A percentile compares a stretch with the other conserved stretches of the same genome.
These are phyloP conservation scores for Paragyromitra xinjiangensis DNA, from an alignment of 495 filamentous ascomycete genomes.

Conservation along the genomic window DNA sequence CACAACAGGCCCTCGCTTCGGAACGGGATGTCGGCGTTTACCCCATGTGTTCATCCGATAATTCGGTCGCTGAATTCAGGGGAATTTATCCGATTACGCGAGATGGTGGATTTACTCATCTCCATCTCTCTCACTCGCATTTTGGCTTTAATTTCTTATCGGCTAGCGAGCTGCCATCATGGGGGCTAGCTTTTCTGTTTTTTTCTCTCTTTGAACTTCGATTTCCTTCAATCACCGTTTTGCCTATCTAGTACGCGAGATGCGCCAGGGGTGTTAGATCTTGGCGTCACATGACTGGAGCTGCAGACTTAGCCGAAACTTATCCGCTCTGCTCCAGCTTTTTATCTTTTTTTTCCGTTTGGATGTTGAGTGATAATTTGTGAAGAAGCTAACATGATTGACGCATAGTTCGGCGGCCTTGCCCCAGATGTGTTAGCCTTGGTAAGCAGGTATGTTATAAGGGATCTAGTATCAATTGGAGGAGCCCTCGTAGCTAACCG, in stretches of 20 bases:
- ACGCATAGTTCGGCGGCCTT: slow-evolving; percentile 68
- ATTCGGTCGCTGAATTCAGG: slow-evolving; percentile 34
- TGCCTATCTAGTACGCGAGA: slow-evolving; percentile 38
- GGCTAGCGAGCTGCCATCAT: slow-evolving; percentile 33
- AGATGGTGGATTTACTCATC: slow-evolving; percentile 44
- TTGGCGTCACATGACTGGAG: slow-evolving; percentile 52
- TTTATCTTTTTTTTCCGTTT: slow-evolving; percentile 16
- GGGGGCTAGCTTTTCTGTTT: slow-evolving; percentile 30
- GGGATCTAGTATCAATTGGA: slow-evolving; percentile 1
- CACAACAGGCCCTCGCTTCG: slow-evolving; percentile 19
- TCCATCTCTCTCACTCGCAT: slow-evolving; percentile 39
- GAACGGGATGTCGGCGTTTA: slow-evolving; percentile 47
- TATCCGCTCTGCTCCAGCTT: slow-evolving; percentile 35
- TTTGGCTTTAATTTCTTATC: slow-evolving; percentile 46
- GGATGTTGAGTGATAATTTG: slow-evolving; percentile 49
- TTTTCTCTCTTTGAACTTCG: slow-evolving; percentile 25
- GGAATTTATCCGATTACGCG: slow-evolving; percentile 52
- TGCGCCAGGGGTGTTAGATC: slow-evolving; percentile 30
- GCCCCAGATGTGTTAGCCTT: slow-evolving; percentile 69
- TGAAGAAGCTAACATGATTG: slow-evolving; percentile 50
- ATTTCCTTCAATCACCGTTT: slow-evolving; percentile 29
- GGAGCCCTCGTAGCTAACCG: slow-evolving; percentile 26
- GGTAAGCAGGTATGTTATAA: slow-evolving; percentile 62
- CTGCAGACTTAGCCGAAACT: slow-evolving; percentile 44
- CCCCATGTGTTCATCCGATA: slow-evolving; percentile 55